These are phyloP conservation scores for Termitomyces sp. DNA, from an alignment of 768 basidiomycete species.

Conservation along the genomic window DNA sequence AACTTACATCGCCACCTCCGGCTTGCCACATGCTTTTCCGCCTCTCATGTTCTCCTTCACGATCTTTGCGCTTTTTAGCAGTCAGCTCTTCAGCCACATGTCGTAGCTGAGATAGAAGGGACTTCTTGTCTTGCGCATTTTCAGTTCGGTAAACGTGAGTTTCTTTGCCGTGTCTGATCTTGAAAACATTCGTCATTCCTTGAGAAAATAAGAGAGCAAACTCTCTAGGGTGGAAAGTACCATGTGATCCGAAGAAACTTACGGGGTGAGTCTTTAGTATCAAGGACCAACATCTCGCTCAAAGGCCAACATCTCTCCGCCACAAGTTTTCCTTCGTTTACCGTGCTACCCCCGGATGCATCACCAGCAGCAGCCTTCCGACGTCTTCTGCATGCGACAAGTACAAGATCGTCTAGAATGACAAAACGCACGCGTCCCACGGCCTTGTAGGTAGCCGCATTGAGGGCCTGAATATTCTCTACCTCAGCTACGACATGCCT, in stretches of 20 bases:
- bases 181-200: conserved; percentile 95
- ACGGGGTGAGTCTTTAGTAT: conserved; percentile 95
- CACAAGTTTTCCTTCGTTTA: conserved; percentile 71
- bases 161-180: conserved; percentile 90
- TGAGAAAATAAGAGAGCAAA: background rate
- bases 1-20: conserved; percentile 35
- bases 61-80: conserved; percentile 85
- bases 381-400: conserved; percentile 77
- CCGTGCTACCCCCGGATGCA: conserved; percentile 29
- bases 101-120: conserved; percentile 78
- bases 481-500: conserved; percentile 88
- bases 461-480: conserved; percentile 76
- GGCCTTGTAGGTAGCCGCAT: conserved; percentile 93
- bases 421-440: conserved; percentile 86
- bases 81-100: conserved; percentile 90
- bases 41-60: conserved; percentile 88
- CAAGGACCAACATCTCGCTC: conserved; percentile 90
- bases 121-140: conserved; percentile 76
- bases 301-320: conserved; percentile 93
- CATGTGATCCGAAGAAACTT: conserved; percentile 18
- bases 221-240: background rate
- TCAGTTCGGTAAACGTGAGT: conserved; percentile 92
- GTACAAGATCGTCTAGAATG: conserved; percentile 84
- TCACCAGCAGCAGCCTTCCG: conserved; percentile 46
- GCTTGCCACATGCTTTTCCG: conserved; percentile 70